Base-by-base conservation (phyloP, 768 basidiomycete species). In the Asterophora parasitica region DNA sequence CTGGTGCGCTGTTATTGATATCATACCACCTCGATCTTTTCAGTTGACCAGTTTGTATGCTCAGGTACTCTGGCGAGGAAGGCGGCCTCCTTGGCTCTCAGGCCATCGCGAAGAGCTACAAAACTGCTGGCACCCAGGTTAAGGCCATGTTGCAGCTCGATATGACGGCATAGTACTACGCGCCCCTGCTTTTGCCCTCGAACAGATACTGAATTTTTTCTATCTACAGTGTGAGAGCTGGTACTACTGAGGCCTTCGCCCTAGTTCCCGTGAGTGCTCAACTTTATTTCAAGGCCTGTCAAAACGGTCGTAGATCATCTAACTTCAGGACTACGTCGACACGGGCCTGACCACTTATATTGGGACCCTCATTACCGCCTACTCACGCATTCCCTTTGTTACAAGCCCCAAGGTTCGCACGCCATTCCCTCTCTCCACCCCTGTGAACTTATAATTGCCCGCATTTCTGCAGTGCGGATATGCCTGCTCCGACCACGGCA, bases 401-500 rank as follows among this genome's bases (percentile, higher is more conserved):
- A 31, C 30, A 31, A 31, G 30, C 30, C 30, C 30, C 30, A 31
- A 31, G 30, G 30, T 31, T 10, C 8, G 8, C 9, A 9, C 30
- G 8, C 8, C 30, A 3, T 31, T 12, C 30, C 2, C 8, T 12
- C 4, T 31, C 8, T 10, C 30, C 3, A 10, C 3, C 30, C 30
- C 2, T 2, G 9, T 10, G 9, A 3, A 3, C 9, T 12, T 31
- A 2, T 27, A 1, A 42, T 6, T n/a, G 12, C 23, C 19, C 26
- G 4, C 9, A 31, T 31, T 11, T 4, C 27, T 5, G 17, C 19
- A 48, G 50, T 52, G 50, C 59, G 82, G 78, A 15, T 85, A 85
- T 54, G 83, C 82, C 28, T 85, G 83, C 64, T 80, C 78, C 23
- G 83, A 85, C 58, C 83, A 84, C 55, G 81, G 81, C 23, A 78